A percentile compares a stretch with the other conserved stretches of the same genome.
Evolutionary conservation across 495 filamentous ascomycete genomes (phyloP).

Genomic region (Aspergillus baeticus): DNA sequence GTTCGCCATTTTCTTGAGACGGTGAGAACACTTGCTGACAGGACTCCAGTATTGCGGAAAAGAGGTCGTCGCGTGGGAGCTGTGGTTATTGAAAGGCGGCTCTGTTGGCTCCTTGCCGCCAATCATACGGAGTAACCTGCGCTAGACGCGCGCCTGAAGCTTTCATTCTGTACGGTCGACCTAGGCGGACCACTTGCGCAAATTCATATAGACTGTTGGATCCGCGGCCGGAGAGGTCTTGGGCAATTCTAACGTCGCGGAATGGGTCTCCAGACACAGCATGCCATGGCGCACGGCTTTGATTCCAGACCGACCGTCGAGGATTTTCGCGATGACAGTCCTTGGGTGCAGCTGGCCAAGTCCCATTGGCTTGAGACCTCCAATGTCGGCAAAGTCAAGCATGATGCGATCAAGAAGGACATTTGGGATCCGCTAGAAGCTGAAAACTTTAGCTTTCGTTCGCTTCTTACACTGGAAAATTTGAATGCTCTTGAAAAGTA

Average conservation of each 20-base stretch:
- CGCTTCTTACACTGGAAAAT: conserved; percentile 81
- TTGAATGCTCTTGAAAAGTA: conserved; percentile 88
- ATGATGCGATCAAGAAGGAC: conserved; percentile 80
- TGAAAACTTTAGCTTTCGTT: conserved; percentile 71
- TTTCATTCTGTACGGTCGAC: conserved; percentile 15
- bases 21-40: not conserved
- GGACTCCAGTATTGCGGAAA: too few relatives aligned
- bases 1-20: conserved; percentile 43
- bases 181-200: conserved; percentile 29
- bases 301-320: conserved; percentile 58
- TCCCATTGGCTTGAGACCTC: conserved; percentile 76
- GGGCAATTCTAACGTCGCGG: conserved; percentile 30
- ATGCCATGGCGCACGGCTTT: conserved; percentile 45
- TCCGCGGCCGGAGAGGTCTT: conserved; percentile 21
- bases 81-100: not conserved
- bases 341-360: conserved; percentile 79
- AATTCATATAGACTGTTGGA: conserved; percentile 21
- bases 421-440: conserved; percentile 90
- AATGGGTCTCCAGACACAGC: conserved; percentile 37
- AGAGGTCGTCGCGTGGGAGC: conserved; percentile 3
- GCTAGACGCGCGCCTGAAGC: conserved; percentile 27
- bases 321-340: conserved; percentile 74
- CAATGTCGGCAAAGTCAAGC: conserved; percentile 73
- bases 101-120: conserved; percentile 28
- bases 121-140: conserved; percentile 12